phyloP scores from a whole-genome alignment of 192 early-diverging fungal species.

The Podila clonocystis region DNA sequence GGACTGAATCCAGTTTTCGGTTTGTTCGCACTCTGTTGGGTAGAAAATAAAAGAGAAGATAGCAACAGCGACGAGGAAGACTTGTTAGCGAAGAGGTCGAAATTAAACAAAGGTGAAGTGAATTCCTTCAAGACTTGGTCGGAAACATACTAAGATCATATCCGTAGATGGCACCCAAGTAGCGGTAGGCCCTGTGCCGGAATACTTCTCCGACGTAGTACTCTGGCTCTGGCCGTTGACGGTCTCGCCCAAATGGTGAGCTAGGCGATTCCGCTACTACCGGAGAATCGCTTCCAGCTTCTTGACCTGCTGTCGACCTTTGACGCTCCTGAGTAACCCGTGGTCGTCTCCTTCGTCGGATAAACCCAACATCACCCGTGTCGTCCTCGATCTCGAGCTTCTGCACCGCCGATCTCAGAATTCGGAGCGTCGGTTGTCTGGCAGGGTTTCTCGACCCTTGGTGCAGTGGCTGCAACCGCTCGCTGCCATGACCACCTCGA shows the following conservation, averaged over 20 bases:
- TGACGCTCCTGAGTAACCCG: background rate
- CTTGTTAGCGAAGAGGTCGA: background rate
- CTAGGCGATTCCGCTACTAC: background rate
- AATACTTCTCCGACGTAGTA: slow-evolving; percentile 53
- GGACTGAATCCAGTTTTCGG: slow-evolving; percentile 30
- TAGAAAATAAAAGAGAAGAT: background rate
- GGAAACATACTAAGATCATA: slow-evolving; percentile 43
- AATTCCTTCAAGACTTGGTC: background rate
- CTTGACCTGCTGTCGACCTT: background rate
- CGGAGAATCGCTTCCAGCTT: background rate
- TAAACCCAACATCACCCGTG: slow-evolving; percentile 26
- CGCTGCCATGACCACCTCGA: background rate
- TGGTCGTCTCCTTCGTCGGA: slow-evolving; percentile 34
- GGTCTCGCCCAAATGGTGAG: background rate
- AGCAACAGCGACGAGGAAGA: no score
- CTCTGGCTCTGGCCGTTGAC: slow-evolving; percentile 31
- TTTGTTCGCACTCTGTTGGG: slow-evolving; percentile 35
- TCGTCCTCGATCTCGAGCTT: slow-evolving; percentile 37
- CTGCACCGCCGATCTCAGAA: slow-evolving; percentile 20
- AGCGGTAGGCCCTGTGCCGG: slow-evolving; percentile 36
- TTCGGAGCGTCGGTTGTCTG: slow-evolving; percentile 24
- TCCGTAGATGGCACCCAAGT: slow-evolving; percentile 50
- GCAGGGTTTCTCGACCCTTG: background rate
- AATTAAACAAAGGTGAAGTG: background rate
- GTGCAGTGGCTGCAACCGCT: background rate